Conservation (phyloP, 2,329 filamentous ascomycete species). For the Aschersonia sp. region DNA sequence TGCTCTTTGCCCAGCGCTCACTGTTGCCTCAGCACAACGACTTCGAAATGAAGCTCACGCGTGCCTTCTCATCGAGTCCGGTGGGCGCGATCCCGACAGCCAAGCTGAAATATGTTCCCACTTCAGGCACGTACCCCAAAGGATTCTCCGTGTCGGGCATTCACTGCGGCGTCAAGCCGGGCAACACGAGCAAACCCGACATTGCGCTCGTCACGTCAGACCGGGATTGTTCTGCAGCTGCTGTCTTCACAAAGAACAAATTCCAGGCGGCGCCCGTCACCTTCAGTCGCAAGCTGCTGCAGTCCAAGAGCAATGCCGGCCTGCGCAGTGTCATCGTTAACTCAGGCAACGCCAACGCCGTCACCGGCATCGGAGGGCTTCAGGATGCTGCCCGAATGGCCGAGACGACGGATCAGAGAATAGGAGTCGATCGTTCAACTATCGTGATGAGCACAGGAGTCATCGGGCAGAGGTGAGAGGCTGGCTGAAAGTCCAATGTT, state of each 20-base stretch:
- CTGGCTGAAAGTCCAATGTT: neutral
- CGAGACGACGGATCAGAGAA: constrained; percentile 52
- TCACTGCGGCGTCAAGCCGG: constrained; percentile 85
- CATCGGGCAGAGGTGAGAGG: constrained; percentile 68
- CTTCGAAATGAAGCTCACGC: neutral
- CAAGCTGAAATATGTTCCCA: constrained; percentile 85
- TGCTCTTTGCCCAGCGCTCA: too few relatives aligned
- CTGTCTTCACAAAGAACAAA: constrained; percentile 95
- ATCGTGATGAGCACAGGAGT: constrained; percentile 98
- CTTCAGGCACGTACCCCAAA: constrained; percentile 71
- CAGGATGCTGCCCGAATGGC: constrained; percentile 85
- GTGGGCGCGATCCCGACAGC: constrained; percentile 46
- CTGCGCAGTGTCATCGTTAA: constrained; percentile 81
- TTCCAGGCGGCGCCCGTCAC: constrained; percentile 95
- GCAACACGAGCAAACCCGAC: constrained; percentile 84
- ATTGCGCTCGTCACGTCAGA: constrained; percentile 82
- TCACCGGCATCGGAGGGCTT: constrained; percentile 79
- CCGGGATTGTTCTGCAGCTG: constrained; percentile 70
- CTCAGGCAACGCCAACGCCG: constrained; percentile 92
- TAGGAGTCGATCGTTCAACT: constrained; percentile 41
- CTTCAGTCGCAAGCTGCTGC: constrained; percentile 61
- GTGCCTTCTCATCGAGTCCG: constrained; percentile 12
- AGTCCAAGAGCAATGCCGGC: constrained; percentile 49
- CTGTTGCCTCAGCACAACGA: neutral
- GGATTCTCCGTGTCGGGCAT: constrained; percentile 81